Evolutionary conservation across 164 flowering plant species (phyloP), one percentile per base, ranked within the genome.

Genomic region (Liquidambar formosana): DNA sequence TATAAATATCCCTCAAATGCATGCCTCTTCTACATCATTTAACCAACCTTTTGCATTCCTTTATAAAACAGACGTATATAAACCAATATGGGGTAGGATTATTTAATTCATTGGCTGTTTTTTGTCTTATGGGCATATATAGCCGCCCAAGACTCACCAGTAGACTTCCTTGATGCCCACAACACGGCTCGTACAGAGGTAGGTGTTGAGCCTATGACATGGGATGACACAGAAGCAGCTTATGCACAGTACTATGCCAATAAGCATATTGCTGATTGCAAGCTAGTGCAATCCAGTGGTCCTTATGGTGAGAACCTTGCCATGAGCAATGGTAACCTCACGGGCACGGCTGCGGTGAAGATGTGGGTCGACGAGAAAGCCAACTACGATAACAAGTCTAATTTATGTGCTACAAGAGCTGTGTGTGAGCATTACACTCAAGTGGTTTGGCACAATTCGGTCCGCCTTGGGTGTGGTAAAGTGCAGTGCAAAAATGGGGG

Each of bases 261-360:
- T 38, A 13, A 58, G 10, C 33, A 66, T 10, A 22, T 28, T 4
- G 70, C 3, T 0, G 77, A 76, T 57, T 76, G 82, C 64, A 33
- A 33, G 1, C 57, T 79, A 21, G 72, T 65, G 33, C 82, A 67
- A 11, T 78, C 81, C 5, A 19, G 23, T 4, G 68, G 77, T 14
- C 70, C 70, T n/a, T 79, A 73, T 5, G 84, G 82, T 8, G 83
- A 82, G 57, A 79, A 75, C 66, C 45, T 79, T 3, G 78, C 80
- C 1, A 38, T 27, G 51, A 73, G 77, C 19, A 67, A 33, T 0
- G 72, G 68, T 8, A 33, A 43, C 1, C 60, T 77, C 4, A 33
- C 73, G 0, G 79, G 73, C 12, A 18, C 57, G 0, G 76, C 15
- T 9, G 83, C 81, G 0, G 83, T 79, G 41, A 61, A 73, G 9